Conservation (phyloP, 179 eudicot genomes). For the Gypsophila paniculata region DNA sequence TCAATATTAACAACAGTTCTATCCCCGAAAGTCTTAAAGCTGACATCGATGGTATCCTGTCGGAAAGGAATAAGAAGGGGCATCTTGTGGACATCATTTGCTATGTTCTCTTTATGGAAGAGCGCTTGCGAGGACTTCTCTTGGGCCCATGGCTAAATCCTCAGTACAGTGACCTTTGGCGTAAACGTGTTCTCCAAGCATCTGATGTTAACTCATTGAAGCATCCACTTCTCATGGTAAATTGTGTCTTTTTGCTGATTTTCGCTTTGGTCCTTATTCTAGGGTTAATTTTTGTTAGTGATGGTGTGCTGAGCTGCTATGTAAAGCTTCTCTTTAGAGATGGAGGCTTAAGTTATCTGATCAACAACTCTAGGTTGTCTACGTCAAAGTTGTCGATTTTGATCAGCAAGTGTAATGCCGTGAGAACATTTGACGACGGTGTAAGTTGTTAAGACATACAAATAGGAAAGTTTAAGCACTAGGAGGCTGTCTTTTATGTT, state of each 20-base stretch:
- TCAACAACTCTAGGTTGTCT: background rate
- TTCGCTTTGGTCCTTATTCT: background rate
- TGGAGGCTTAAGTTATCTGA: background rate
- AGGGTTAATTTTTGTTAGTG: conserved; percentile 13
- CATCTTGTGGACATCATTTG: conserved; percentile 65
- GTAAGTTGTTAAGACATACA: background rate
- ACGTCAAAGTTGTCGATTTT: conserved; percentile 3
- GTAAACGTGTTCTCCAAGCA: conserved; percentile 47
- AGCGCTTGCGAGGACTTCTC: conserved; percentile 83
- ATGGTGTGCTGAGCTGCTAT: conserved; percentile 1
- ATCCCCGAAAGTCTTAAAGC: conserved; percentile 39
- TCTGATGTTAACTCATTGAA: conserved; percentile 53
- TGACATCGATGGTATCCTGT: conserved; percentile 40
- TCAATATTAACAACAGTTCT: conserved; percentile 36
- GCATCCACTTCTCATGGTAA: conserved; percentile 60
- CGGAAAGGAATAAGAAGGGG: conserved; percentile 40
- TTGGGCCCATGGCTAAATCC: conserved; percentile 86
- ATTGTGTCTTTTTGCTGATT: conserved; percentile 17
- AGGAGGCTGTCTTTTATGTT: background rate
- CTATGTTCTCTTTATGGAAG: conserved; percentile 65
- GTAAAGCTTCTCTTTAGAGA: conserved; percentile 6
- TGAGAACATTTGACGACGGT: background rate
- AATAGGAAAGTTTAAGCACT: background rate
- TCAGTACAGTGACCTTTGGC: conserved; percentile 60
- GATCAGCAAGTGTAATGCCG: background rate